Evolutionary conservation across 805 yeast species (phyloP).

Genomic region (Candida ipomoeae): DNA sequence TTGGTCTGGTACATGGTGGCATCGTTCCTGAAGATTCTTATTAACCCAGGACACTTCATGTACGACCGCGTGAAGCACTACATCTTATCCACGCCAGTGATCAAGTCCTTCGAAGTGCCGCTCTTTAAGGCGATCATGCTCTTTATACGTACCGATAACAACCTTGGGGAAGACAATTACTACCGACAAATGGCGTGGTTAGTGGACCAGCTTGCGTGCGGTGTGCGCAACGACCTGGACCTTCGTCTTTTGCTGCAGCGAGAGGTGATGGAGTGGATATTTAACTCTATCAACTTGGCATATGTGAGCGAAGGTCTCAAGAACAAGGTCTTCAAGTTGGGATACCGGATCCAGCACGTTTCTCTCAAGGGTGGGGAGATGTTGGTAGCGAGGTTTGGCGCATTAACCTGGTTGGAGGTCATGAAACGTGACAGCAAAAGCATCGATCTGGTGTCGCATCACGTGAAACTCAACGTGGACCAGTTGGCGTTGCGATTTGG

Average conservation of each 20-base stretch:
- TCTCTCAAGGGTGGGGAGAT: constrained; percentile 52
- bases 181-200: constrained; percentile 67
- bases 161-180: constrained; percentile 42
- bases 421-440: constrained; percentile 15
- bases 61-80: constrained; percentile 69
- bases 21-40: constrained; percentile 51
- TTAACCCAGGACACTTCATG: constrained; percentile 68
- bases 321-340: constrained; percentile 41
- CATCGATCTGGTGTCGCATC: constrained; percentile 13
- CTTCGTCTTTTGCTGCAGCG: constrained; percentile 47
- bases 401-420: constrained; percentile 25
- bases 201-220: constrained; percentile 43
- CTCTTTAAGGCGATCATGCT: constrained; percentile 37
- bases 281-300: constrained; percentile 47
- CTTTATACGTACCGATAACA: constrained; percentile 20
- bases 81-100: constrained; percentile 53
- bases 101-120: constrained; percentile 43
- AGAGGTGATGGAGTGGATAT: constrained; percentile 64
- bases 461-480: constrained; percentile 39
- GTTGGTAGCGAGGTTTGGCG: constrained; percentile 55
- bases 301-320: not conserved
- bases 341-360: constrained; percentile 47
- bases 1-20: constrained; percentile 51
- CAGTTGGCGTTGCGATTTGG: constrained; percentile 45
- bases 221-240: constrained; percentile 48